Percentiles rank a stretch among this genome's conserved stretches.
These are phyloP conservation scores for Penicillium salamii DNA, from an alignment of 495 filamentous ascomycete species.

Conservation along the genomic window DNA sequence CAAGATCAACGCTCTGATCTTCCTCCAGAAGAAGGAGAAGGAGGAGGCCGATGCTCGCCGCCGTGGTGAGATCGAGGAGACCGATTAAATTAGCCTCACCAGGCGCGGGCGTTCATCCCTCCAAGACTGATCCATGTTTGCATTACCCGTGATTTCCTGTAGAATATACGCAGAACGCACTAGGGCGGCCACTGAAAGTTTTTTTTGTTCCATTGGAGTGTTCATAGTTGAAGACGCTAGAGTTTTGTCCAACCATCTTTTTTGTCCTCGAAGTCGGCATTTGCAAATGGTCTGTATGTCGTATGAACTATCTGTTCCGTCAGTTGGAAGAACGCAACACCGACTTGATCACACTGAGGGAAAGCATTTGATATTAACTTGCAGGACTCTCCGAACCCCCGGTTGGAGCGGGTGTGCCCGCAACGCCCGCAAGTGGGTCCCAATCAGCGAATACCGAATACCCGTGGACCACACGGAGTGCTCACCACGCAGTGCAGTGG, in stretches of 20 bases:
- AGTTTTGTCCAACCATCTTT: not conserved
- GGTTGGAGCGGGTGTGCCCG: too few species aligned
- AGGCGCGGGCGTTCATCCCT: constrained; percentile 9
- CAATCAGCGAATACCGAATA: too few species aligned
- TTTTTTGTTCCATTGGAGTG: constrained; percentile 20
- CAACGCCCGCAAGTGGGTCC: too few species aligned
- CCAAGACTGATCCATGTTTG: constrained; percentile 24
- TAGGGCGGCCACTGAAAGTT: constrained; percentile 25
- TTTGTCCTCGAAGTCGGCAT: not conserved
- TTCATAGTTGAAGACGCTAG: not conserved
- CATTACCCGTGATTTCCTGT: constrained; percentile 37
- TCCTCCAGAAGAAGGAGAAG: constrained; percentile 57
- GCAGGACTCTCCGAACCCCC: too few species aligned
- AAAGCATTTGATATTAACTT: too few species aligned
- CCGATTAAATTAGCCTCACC: constrained; percentile 39
- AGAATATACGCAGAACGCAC: constrained; percentile 34
- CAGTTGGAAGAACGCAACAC: too few species aligned
- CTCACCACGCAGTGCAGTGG: too few species aligned
- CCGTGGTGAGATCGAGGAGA: constrained; percentile 44
- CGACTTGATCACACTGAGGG: too few species aligned
- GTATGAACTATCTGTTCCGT: too few species aligned
- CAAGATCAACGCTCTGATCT: constrained; percentile 62
- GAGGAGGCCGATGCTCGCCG: constrained; percentile 59
- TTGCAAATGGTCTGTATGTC: too few species aligned
- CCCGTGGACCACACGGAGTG: too few species aligned